phyloP scores from a whole-genome alignment of 139 green algal species.

The Picochlorum sp. region DNA sequence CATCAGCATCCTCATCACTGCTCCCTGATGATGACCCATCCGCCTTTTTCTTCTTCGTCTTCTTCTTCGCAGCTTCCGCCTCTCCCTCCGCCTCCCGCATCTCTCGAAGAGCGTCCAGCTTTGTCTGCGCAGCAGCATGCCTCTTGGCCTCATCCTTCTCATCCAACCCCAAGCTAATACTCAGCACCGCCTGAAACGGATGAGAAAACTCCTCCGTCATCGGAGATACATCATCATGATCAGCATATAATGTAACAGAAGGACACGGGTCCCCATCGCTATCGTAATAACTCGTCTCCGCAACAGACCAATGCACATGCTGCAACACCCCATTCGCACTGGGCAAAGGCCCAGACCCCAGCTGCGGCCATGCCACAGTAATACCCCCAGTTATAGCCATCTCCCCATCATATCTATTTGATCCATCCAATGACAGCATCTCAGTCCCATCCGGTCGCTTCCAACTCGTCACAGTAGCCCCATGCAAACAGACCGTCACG shows the following conservation, averaged over 20 bases:
- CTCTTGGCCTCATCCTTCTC: background rate
- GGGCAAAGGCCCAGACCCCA: conserved; percentile 21
- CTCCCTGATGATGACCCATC: background rate
- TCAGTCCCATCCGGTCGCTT: conserved; percentile 19
- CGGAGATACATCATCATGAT: background rate
- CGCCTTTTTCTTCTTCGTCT: background rate
- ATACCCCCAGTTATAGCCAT: conserved; percentile 29
- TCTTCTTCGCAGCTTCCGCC: background rate
- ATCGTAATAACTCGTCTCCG: conserved; percentile 12
- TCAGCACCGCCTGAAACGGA: conserved; percentile 33
- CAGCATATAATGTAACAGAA: conserved; percentile 8
- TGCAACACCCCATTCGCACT: conserved; percentile 28
- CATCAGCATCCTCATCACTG: background rate
- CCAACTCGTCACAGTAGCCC: conserved; percentile 29
- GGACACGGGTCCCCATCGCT: background rate
- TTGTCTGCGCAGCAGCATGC: background rate
- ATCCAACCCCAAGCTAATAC: conserved; percentile 5
- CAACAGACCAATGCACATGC: conserved; percentile 36
- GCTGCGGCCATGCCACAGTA: conserved; percentile 29
- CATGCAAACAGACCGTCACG: conserved; percentile 32
- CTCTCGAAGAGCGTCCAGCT: background rate
- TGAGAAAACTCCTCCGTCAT: conserved; percentile 24
- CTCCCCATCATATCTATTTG: conserved; percentile 22
- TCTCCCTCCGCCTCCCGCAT: background rate
- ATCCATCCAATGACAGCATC: conserved; percentile 23